These are phyloP conservation scores for Castanea mollissima DNA, from an alignment of 306 rosid genomes.

Conservation along the genomic window DNA sequence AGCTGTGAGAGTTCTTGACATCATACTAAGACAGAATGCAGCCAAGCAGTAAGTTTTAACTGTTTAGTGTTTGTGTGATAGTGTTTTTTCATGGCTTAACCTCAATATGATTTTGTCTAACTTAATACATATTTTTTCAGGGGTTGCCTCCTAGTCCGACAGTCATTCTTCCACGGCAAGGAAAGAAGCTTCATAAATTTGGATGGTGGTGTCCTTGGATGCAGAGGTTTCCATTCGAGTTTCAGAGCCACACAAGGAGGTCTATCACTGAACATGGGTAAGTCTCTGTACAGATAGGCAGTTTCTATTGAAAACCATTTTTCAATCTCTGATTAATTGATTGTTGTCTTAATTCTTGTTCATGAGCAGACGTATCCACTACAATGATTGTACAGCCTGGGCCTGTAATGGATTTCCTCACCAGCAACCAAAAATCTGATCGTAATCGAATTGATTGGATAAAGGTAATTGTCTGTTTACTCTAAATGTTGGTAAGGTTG, in stretches of 20 bases:
- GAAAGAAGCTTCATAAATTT: conserved; percentile 26
- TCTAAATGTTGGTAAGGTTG: background rate
- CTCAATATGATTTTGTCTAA: background rate
- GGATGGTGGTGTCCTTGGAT: conserved; percentile 43
- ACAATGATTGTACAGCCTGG: conserved; percentile 50
- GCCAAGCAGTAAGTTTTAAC: conserved; percentile 38
- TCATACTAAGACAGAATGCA: conserved; percentile 44
- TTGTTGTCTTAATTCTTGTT: background rate
- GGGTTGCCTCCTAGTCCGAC: conserved; percentile 51
- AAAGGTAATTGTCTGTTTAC: conserved; percentile 28
- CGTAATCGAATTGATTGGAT: conserved; percentile 36
- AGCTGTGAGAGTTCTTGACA: conserved; percentile 37
- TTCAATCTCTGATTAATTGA: too few species aligned
- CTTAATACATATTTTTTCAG: conserved; percentile 7
- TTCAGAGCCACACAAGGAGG: conserved; percentile 50
- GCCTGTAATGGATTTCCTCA: conserved; percentile 41
- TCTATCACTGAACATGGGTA: conserved; percentile 44
- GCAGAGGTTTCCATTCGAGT: conserved; percentile 56
- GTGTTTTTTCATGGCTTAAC: background rate
- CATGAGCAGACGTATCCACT: conserved; percentile 42
- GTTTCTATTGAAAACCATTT: background rate
- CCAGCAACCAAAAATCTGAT: conserved; percentile 28
- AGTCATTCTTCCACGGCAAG: conserved; percentile 45
- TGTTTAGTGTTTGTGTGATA: background rate
- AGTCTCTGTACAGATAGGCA: background rate